These are phyloP conservation scores for Globisporangium cystogenes DNA, from an alignment of 352 stramenopile species.

Conservation along the genomic window DNA sequence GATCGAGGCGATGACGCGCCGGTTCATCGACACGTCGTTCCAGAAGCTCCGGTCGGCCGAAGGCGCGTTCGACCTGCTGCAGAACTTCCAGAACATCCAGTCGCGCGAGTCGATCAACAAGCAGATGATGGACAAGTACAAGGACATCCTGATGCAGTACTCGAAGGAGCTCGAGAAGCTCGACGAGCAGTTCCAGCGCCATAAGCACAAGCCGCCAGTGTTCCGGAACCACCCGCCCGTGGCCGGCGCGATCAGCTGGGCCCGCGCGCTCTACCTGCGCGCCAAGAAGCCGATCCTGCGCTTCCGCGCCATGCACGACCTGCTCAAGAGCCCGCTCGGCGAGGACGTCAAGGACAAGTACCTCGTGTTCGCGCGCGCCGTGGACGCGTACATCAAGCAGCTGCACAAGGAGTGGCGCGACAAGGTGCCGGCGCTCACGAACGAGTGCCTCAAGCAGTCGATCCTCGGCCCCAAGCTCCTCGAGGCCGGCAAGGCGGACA, in stretches of 20 bases:
- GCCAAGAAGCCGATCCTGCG: slow-evolving; percentile 94
- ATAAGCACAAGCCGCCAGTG: slow-evolving; percentile 79
- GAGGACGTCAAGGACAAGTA: slow-evolving; percentile 95
- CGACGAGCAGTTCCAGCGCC: slow-evolving; percentile 84
- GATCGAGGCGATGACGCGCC: slow-evolving; percentile 93
- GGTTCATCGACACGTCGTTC: slow-evolving; percentile 95
- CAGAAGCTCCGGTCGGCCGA: slow-evolving; percentile 93
- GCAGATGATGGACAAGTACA: slow-evolving; percentile 96
- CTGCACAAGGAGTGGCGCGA: slow-evolving; percentile 93
- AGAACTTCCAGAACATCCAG: slow-evolving; percentile 97
- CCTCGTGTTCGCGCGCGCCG: slow-evolving; percentile 88
- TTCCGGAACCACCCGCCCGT: slow-evolving; percentile 94
- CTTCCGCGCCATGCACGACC: slow-evolving; percentile 91
- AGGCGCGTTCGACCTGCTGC: slow-evolving; percentile 94
- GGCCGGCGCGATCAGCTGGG: slow-evolving; percentile 80
- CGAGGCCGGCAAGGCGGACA: slow-evolving; percentile 70
- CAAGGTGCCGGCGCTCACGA: slow-evolving; percentile 81
- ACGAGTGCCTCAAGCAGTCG: slow-evolving; percentile 92
- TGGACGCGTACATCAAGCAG: slow-evolving; percentile 92
- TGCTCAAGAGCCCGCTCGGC: slow-evolving; percentile 88
- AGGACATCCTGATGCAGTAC: slow-evolving; percentile 96
- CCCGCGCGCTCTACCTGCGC: slow-evolving; percentile 79
- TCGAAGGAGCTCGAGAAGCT: slow-evolving; percentile 93
- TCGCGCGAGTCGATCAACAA: slow-evolving; percentile 95
- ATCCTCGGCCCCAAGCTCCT: slow-evolving; percentile 86